Evolutionary conservation across 371 early-diverging fungal genomes (phyloP), one percentile per base, ranked within the genome.

Genomic region (Mortierella sp.): DNA sequence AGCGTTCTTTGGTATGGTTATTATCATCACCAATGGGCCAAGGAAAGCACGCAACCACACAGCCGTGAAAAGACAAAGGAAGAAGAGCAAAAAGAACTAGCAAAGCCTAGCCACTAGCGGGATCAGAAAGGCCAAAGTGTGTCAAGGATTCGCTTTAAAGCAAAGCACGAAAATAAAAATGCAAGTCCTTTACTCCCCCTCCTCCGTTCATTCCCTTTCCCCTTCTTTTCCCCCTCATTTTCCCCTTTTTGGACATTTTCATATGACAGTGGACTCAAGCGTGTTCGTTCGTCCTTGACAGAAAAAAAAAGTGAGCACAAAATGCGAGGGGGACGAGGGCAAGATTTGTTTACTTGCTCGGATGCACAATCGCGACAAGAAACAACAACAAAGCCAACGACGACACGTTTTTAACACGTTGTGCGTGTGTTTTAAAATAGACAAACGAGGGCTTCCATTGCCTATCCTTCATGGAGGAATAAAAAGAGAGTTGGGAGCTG

Each of bases 231-330:
- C 34, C 21, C 37, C 64, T 34, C 64, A 64, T 64, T 64, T 64
- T 57, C 59, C 59, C 54, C 26, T 64, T 64, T 64, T 64, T 37
- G 24, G 40, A 21, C 64, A 64, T 64, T 64, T 34, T 64, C 64
- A 64, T 64, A 64, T 64, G 64, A 64, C 64, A 64, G 40, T 55
- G 61, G 64, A 64, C 64, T 37, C 64, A 31, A 64, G 40, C 64
- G 64, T 37, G 43, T 40, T 40, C 43, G 43, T 40, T 40, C 43
- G 2, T 40, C 6, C 43, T 40, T 6, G 43, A 40, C 43, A 40
- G 43, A 40, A 40, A 40, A 40, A 40, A 40, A 40, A 40, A 10
- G 16, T 19, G 19, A 10, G 10, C 50, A 50, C 50, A 50, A 13
- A 50, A 13, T 9, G 9, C 50, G 43, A 40, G 43, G 43, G 43